These are phyloP conservation scores for Aspergillus saccharolyticus DNA, from an alignment of 495 filamentous ascomycete species.

Conservation along the genomic window DNA sequence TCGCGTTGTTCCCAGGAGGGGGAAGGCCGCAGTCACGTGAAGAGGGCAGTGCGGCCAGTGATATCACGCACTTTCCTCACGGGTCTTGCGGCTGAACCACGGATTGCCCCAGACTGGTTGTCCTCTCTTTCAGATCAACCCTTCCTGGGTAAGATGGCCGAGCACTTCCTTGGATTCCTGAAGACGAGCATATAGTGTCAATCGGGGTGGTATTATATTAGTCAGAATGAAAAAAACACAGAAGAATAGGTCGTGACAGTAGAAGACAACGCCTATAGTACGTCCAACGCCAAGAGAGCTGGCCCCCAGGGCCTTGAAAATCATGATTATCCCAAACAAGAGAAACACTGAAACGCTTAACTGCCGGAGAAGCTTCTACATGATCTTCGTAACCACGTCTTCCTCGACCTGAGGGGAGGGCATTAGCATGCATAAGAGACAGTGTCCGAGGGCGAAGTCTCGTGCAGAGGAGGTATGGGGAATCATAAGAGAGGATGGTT, in stretches of 20 bases:
- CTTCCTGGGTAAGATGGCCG: conserved; percentile 26
- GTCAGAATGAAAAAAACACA: conserved; percentile 17
- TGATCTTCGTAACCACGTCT: conserved; percentile 88
- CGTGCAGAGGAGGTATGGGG: neutral
- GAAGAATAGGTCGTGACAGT: conserved; percentile 7
- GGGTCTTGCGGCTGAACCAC: conserved; percentile 20
- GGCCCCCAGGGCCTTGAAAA: conserved; percentile 15
- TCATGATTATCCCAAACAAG: conserved; percentile 20
- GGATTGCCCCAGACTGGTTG: conserved; percentile 9
- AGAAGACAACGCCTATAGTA: conserved; percentile 31
- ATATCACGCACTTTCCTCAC: conserved; percentile 41
- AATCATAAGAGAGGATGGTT: too few species aligned
- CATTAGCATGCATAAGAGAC: conserved; percentile 49
- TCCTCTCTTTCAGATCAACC: conserved; percentile 13
- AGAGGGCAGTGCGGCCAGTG: conserved; percentile 33
- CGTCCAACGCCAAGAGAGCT: conserved; percentile 24
- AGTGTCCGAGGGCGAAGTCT: neutral
- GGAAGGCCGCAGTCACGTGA: conserved; percentile 31
- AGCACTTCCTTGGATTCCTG: conserved; percentile 31
- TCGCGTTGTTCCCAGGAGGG: conserved; percentile 27
- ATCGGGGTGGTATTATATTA: conserved; percentile 34
- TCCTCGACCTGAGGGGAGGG: conserved; percentile 78
- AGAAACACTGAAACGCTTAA: conserved; percentile 21
- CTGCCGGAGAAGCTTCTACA: conserved; percentile 52
- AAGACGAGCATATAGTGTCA: conserved; percentile 15